These are phyloP conservation scores for cucumber (Cucumis sativus) DNA, from an alignment of 306 rosid species.

Conservation along the genomic window Cucumber_9930_V3 NC_026660.2:17679001-17679500, in stretches of 20 bases:
- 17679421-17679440: constrained; percentile 84
- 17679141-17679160: constrained; percentile 30
- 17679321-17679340: constrained; percentile 59
- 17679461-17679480: constrained; percentile 47
- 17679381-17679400: constrained; percentile 35
- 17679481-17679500: constrained; percentile 41
- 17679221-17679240: constrained; percentile 50
- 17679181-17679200: constrained; percentile 39
- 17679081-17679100: constrained; percentile 50
- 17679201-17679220: constrained; percentile 40
- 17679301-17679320: constrained; percentile 56
- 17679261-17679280: constrained; percentile 35
- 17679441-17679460: constrained; percentile 46
- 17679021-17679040: constrained; percentile 53
- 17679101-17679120: constrained; percentile 55
- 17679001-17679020: constrained; percentile 18
- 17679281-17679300: constrained; percentile 47
- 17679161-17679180: constrained; percentile 43
- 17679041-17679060: constrained; percentile 32
- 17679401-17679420: constrained; percentile 68
- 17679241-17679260: constrained; percentile 48
- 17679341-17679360: constrained; percentile 35
- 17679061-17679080: constrained; percentile 49
- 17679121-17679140: constrained; percentile 57
- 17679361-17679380: constrained; percentile 50